These are phyloP conservation scores for Talaromyces funiculosus DNA, from an alignment of 2,329 filamentous ascomycete genomes.

Conservation along the genomic window DNA sequence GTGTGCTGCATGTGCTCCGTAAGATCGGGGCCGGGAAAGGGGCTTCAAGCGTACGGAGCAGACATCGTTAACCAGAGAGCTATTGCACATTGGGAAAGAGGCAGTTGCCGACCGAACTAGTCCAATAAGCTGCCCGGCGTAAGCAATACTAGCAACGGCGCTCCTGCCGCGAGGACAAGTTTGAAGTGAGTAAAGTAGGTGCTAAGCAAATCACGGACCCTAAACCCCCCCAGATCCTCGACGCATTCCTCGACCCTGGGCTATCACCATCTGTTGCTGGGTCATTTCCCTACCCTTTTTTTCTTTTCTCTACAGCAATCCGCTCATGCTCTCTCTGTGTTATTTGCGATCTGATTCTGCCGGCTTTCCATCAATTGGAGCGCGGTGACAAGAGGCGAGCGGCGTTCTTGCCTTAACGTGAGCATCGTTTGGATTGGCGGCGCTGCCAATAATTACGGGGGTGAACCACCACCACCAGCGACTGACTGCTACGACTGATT, in stretches of 20 bases:
- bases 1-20: background rate
- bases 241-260: slow-evolving; percentile 1
- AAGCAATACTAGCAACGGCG: background rate
- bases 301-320: too few species aligned
- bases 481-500: background rate
- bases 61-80: background rate
- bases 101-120: background rate
- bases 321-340: background rate
- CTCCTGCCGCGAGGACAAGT: background rate
- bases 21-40: background rate
- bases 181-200: background rate
- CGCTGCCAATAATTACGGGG: slow-evolving; percentile 9
- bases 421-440: slow-evolving; percentile 7
- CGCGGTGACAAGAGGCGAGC: slow-evolving; percentile 8
- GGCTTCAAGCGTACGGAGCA: background rate
- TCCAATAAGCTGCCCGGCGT: too few species aligned
- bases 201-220: background rate
- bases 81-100: background rate
- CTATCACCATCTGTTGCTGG: background rate
- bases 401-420: slow-evolving; percentile 10
- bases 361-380: background rate
- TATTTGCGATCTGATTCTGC: background rate
- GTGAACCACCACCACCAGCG: slow-evolving; percentile 6
- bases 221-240: background rate
- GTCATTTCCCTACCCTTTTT: background rate